Conservation (phyloP, 306 rosid genomes). For the Cucumis cinereus region DNA sequence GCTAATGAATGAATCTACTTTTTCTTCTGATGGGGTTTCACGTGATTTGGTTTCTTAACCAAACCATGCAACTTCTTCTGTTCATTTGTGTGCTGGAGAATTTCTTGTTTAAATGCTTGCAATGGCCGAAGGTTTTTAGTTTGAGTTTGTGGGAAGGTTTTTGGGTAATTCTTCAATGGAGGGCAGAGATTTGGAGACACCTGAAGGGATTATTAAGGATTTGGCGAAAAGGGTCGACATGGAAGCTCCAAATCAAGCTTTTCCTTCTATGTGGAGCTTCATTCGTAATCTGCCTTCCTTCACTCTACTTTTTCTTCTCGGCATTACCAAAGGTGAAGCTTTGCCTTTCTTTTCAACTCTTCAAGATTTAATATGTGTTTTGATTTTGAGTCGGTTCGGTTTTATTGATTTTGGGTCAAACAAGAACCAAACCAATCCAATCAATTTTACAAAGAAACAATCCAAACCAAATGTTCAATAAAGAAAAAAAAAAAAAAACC, state of each 20-base stretch:
- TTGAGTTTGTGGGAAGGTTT: neutral
- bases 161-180: neutral
- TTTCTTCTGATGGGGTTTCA: neutral
- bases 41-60: neutral
- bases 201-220: neutral
- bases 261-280: constrained; percentile 50
- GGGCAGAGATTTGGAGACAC: neutral
- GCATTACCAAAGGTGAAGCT: constrained; percentile 55
- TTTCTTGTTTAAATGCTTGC: neutral
- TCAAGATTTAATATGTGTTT: too few species aligned
- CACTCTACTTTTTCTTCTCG: constrained; percentile 69
- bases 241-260: constrained; percentile 63
- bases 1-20: neutral
- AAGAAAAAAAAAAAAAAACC: too few species aligned
- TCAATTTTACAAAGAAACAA: too few species aligned
- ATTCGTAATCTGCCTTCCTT: constrained; percentile 68
- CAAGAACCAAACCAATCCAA: too few species aligned
- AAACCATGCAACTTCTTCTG: neutral
- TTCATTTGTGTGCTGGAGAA: neutral
- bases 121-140: neutral
- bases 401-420: too few species aligned
- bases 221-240: constrained; percentile 12
- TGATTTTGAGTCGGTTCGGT: too few species aligned
- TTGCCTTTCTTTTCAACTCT: neutral
- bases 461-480: too few species aligned